Conservation (phyloP, 805 yeast species). For the Pichia manshurica region DNA sequence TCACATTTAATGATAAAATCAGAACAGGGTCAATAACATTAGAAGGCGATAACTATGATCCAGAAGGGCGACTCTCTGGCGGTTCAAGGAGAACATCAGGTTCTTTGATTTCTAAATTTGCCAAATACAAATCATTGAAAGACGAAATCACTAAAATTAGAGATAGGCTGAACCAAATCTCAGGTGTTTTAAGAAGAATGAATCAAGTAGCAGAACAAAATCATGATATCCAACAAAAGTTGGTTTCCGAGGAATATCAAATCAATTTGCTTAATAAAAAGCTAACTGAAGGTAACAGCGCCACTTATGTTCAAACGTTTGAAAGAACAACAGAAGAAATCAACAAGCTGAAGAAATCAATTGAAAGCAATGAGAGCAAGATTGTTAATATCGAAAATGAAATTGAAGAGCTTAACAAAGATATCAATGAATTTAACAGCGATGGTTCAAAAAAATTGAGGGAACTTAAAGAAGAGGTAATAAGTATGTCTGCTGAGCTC, state of each 20-base stretch:
- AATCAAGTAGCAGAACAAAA: slow-evolving; percentile 44
- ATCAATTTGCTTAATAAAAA: slow-evolving; percentile 49
- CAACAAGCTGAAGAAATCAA: slow-evolving; percentile 41
- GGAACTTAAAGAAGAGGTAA: slow-evolving; percentile 51
- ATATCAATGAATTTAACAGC: slow-evolving; percentile 71
- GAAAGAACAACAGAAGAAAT: slow-evolving; percentile 19
- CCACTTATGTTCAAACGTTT: slow-evolving; percentile 44
- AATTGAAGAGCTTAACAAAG: slow-evolving; percentile 54
- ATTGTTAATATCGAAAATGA: slow-evolving; percentile 40
- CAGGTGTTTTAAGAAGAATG: slow-evolving; percentile 37
- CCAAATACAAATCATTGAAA: slow-evolving; percentile 45
- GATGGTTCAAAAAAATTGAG: slow-evolving; percentile 79
- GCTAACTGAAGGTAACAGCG: slow-evolving; percentile 49
- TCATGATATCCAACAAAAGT: slow-evolving; percentile 49
- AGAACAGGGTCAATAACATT: slow-evolving; percentile 79
- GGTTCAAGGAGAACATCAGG: slow-evolving; percentile 69
- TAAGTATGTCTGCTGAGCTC: slow-evolving; percentile 33
- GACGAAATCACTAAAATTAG: slow-evolving; percentile 36
- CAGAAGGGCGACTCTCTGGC: slow-evolving; percentile 92
- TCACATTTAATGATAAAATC: slow-evolving; percentile 82
- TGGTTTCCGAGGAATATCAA: slow-evolving; percentile 55
- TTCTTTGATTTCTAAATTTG: slow-evolving; percentile 59
- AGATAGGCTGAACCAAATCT: slow-evolving; percentile 36
- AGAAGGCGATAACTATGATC: slow-evolving; percentile 94
- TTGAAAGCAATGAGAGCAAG: slow-evolving; percentile 35